Base-by-base conservation (phyloP, 371 early-diverging fungal species). In the Rhizopus stolonifer region DNA sequence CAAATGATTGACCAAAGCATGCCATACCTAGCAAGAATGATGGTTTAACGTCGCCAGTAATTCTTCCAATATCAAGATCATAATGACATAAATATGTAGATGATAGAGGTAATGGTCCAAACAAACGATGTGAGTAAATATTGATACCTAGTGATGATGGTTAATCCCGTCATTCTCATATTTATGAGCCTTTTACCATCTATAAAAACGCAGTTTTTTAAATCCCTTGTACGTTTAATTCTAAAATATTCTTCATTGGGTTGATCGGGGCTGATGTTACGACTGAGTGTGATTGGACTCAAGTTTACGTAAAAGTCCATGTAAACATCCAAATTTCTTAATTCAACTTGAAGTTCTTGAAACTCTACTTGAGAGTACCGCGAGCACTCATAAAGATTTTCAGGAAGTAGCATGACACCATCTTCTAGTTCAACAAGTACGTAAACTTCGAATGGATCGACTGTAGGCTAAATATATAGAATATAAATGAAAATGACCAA, bases 81-180 rank as follows among this genome's bases (percentile, higher is more conserved):
- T 89, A 90, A 58, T 89, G 84, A 26, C 83, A 82, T 0, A 87
- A 82, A 64, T 90, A 92, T 0, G 85, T 85, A 0, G 79, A 67
- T 10, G 71, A 85, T 17, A 82, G 74, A 0, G 93, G 92, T 11
- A 82, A 63, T 1, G 89, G 90, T 0, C 92, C 93, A 62, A 86
- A 89, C 13, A 92, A 55, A 13, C 89, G 81, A 58, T 90, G 90
- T 0, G 81, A 85, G 39, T 83, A 80, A 10, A 88, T 72, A 21
- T 74, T 74, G 7, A 85, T 56, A 17, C 83, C 86, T 81, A 57
- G n/a, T n/a, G n/a, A n/a, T n/a, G n/a, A n/a, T n/a, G n/a, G n/a
- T n/a, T n/a, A n/a, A n/a, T n/a, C n/a, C n/a, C n/a, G n/a, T n/a
- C n/a, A n/a, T n/a, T n/a, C n/a, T n/a, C n/a, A n/a, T n/a, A n/a